Conservation (phyloP, 768 basidiomycete genomes). For the Psilocybe sp. region DNA sequence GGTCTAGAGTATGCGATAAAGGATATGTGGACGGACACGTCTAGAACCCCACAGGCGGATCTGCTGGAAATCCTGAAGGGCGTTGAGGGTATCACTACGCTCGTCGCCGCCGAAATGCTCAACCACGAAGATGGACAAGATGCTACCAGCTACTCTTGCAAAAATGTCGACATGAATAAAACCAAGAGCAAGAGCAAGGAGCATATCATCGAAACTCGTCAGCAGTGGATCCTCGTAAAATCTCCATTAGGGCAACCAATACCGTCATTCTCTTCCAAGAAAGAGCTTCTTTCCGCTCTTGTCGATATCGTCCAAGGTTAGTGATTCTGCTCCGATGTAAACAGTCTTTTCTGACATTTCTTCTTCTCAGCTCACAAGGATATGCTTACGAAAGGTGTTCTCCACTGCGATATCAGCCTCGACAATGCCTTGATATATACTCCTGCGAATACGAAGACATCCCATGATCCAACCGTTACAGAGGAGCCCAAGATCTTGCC, state of each 20-base stretch:
- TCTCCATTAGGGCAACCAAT: neutral
- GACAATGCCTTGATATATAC: conserved; percentile 16
- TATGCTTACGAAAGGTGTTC: conserved; percentile 8
- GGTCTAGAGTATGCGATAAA: conserved; percentile 2
- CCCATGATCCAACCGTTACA: too few species aligned
- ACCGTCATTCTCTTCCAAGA: neutral
- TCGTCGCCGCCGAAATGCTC: conserved; percentile 1
- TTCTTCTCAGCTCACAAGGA: neutral
- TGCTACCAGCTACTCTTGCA: neutral
- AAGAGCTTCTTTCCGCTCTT: conserved; percentile 1
- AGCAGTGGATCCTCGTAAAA: neutral
- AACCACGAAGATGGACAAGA: neutral
- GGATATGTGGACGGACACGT: neutral
- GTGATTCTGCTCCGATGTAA: neutral
- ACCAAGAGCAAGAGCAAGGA: neutral
- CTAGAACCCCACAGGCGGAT: neutral
- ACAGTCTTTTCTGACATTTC: neutral
- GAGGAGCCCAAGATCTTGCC: too few species aligned
- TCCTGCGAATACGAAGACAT: neutral
- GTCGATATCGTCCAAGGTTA: conserved; percentile 5
- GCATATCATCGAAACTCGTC: neutral
- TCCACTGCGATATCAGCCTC: conserved; percentile 22
- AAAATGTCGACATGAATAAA: neutral
- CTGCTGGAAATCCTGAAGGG: neutral
- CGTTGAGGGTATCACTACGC: neutral